Evolutionary conservation across 768 basidiomycete genomes (phyloP).

Genomic region (Punctularia strigosozonata): DNA sequence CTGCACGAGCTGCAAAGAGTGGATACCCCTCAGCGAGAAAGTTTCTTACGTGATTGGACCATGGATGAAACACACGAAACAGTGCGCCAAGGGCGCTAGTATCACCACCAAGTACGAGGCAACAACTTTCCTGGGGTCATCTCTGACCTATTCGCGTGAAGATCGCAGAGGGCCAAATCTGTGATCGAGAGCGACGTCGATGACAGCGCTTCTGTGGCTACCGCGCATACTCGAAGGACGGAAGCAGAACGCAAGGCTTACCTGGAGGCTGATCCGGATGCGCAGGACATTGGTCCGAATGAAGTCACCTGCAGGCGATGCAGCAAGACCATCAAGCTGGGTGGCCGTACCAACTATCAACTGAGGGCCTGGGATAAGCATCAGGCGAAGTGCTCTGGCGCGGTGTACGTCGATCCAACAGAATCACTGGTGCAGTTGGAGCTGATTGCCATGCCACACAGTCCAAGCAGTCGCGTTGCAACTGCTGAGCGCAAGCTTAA

Average conservation of each 20-base stretch:
- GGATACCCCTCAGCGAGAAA: conserved; percentile 43
- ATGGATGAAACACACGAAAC: conserved; percentile 48
- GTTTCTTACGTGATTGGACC: conserved; percentile 44
- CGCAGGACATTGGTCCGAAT: conserved; percentile 35
- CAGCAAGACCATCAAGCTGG: conserved; percentile 49
- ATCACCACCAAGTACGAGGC: background rate
- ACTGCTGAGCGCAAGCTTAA: conserved; percentile 49
- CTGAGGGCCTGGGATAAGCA: conserved; percentile 45
- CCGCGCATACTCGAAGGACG: conserved; percentile 14
- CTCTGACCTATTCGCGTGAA: conserved; percentile 4
- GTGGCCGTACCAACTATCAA: conserved; percentile 24
- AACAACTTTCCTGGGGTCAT: background rate
- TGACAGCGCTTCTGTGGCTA: conserved; percentile 15
- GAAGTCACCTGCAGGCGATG: conserved; percentile 50
- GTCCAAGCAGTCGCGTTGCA: conserved; percentile 48
- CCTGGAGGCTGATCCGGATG: conserved; percentile 42
- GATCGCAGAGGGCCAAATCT: conserved; percentile 1
- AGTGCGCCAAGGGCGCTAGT: conserved; percentile 32
- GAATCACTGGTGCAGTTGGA: background rate
- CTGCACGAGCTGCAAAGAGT: conserved; percentile 46
- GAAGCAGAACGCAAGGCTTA: conserved; percentile 36
- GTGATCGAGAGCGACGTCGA: conserved; percentile 10
- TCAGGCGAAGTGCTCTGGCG: conserved; percentile 31
- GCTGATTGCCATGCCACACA: conserved; percentile 10
- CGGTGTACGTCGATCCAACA: conserved; percentile 22